Evolutionary conservation across 106 monocot genomes (phyloP), one percentile per base, ranked within the genome.

Genomic region (Iris macrosiphon): DNA sequence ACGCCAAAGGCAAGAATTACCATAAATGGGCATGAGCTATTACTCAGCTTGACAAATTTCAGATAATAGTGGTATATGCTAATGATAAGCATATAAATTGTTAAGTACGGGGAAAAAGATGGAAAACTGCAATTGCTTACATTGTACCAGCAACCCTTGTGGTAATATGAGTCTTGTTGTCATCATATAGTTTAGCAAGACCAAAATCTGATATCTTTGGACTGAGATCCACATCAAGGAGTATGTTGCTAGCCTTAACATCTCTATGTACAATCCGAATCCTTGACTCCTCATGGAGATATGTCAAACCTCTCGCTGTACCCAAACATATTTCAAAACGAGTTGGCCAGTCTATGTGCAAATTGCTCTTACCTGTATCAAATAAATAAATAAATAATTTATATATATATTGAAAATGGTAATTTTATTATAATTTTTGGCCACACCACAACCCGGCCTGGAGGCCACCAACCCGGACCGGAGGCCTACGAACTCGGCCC

Each of bases 81-180:
- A n/a, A n/a, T n/a, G n/a, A n/a, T n/a, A n/a, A n/a, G n/a, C n/a
- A n/a, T n/a, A n/a, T n/a, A n/a, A n/a, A n/a, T n/a, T n/a, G n/a
- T n/a, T n/a, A n/a, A n/a, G n/a, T n/a, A n/a, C n/a, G n/a, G n/a
- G n/a, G n/a, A n/a, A n/a, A n/a, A n/a, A n/a, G n/a, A n/a, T n/a
- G n/a, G n/a, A n/a, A n/a, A n/a, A n/a, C n/a, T n/a, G n/a, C n/a
- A n/a, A n/a, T n/a, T n/a, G 34, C 79, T 69, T 73, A 88, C 93
- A 89, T 75, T 67, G 95, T 89, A 32, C 95, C 95, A 4, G 89
- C 95, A 68, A 95, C 74, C 45, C 79, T 81, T 19, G 95, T 95
- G 74, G 79, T 89, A 57, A 89, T 82, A 59, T 95, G 95, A 18
- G 85, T 95, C 41, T 77, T 85, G 15, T 66, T 78, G 23, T 84